phyloP scores from a whole-genome alignment of 2,329 filamentous ascomycete species.

The Trichophaea hybrida region DNA sequence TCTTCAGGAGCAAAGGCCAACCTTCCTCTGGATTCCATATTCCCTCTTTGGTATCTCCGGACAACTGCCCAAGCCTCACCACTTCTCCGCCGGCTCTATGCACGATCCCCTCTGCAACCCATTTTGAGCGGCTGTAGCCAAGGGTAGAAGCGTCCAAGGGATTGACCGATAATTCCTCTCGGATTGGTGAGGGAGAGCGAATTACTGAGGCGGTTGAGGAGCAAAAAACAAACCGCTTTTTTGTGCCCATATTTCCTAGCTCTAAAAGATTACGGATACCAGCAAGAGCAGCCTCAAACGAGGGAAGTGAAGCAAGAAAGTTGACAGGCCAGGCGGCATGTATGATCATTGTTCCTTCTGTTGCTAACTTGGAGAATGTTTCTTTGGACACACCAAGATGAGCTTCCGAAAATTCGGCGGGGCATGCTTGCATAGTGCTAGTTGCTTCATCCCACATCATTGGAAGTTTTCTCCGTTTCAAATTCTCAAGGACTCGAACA shows the following conservation, averaged over 20 bases:
- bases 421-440: not conserved
- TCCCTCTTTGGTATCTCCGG: slow-evolving; percentile 34
- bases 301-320: slow-evolving; percentile 43
- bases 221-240: slow-evolving; percentile 36
- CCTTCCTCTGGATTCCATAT: slow-evolving; percentile 39
- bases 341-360: slow-evolving; percentile 40
- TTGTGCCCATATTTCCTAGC: slow-evolving; percentile 29
- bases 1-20: slow-evolving; percentile 38
- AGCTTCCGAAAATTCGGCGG: slow-evolving; percentile 36
- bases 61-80: slow-evolving; percentile 37
- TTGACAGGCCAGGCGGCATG: slow-evolving; percentile 54
- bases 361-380: slow-evolving; percentile 33
- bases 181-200: slow-evolving; percentile 28
- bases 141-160: slow-evolving; percentile 36
- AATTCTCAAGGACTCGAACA: slow-evolving; percentile 35
- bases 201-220: slow-evolving; percentile 39
- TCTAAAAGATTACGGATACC: slow-evolving; percentile 38
- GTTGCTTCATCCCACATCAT: not conserved
- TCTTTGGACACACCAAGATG: slow-evolving; percentile 37
- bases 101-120: slow-evolving; percentile 42
- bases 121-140: slow-evolving; percentile 44
- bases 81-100: slow-evolving; percentile 23
- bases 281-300: slow-evolving; percentile 42
- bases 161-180: slow-evolving; percentile 33
- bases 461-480: slow-evolving; percentile 31